Evolutionary conservation across 768 basidiomycete species (phyloP), one percentile per base, ranked within the genome.

Genomic region (Suillus hirtellus): DNA sequence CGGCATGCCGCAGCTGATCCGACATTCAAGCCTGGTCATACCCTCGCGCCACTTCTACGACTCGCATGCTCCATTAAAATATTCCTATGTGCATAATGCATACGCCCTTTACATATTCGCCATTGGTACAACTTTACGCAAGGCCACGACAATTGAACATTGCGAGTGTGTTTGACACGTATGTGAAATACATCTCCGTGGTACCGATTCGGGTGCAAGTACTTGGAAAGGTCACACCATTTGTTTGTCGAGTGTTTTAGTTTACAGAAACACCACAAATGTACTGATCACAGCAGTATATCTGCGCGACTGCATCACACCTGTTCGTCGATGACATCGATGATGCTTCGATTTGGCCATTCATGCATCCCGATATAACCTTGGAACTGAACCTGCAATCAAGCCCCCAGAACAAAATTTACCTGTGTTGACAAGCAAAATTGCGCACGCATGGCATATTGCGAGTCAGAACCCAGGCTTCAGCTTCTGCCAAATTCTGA

Each of bases 111-210:
- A 68, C 68, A 0, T 68, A 69, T 27, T 70, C 72, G 68, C 1
- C 67, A 1, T 43, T 68, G 5, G 58, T 71, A 7, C 70, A 72
- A 42, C 50, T 71, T 0, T 74, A 72, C 46, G 59, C 68, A 7
- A 53, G 68, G 17, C 69, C 73, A 4, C 64, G 65, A 2, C 73
- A 74, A 56, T 65, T 72, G 0, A 60, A 69, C 14, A 69, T 68
- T 1, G 67, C 69, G 2, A 63, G 47, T 38, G 24, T 31, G 38
- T 40, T 59, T 59, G n/a, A 5, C n/a, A 21, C n/a, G n/a, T 46
- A 4, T 46, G n/a, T 3, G n/a, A 11, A 46, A 21, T 46, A 4
- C n/a, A n/a, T 21, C 46, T 46, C n/a, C n/a, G 10, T 46, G 9
- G 44, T 44, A 19, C 3, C 10, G 3, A 3, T 46, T 46, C 11